Evolutionary conservation across 495 filamentous ascomycete species (phyloP).

Genomic region (Talaromyces proteolyticus): DNA sequence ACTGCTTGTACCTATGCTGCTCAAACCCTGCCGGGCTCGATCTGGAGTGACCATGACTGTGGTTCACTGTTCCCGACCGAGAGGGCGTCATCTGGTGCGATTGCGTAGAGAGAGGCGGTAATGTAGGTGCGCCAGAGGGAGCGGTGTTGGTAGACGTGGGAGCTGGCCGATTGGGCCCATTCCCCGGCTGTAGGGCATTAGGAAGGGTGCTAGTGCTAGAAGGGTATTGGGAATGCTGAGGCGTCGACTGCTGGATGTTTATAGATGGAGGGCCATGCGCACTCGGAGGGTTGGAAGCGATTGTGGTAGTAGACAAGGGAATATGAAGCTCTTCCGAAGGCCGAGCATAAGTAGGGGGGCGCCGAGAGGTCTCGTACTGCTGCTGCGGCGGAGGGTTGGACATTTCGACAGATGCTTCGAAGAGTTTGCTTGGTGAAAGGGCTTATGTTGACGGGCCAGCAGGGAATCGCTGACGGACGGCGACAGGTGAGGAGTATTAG

Average conservation of each 20-base stretch:
- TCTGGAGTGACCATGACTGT: conserved; percentile 68
- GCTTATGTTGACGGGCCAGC: not conserved
- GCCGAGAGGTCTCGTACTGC: conserved; percentile 50
- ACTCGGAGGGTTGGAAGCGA: conserved; percentile 31
- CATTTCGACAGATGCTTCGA: conserved; percentile 20
- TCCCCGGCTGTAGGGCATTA: conserved; percentile 66
- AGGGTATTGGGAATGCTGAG: conserved; percentile 52
- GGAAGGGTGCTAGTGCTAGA: conserved; percentile 46
- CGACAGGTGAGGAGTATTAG: too few relatives aligned
- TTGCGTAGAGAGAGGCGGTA: conserved; percentile 54
- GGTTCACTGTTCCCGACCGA: conserved; percentile 59
- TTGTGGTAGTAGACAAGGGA: conserved; percentile 42
- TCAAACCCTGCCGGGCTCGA: conserved; percentile 80
- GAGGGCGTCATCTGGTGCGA: conserved; percentile 56
- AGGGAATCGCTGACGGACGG: too few relatives aligned
- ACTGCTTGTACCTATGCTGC: conserved; percentile 65
- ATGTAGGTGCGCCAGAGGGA: conserved; percentile 60
- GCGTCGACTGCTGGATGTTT: conserved; percentile 58
- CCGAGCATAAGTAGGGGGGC: conserved; percentile 43
- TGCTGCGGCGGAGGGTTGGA: conserved; percentile 34
- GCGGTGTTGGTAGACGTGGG: conserved; percentile 67
- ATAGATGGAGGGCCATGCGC: conserved; percentile 47
- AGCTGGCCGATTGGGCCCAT: conserved; percentile 49
- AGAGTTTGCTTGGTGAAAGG: conserved; percentile 5
- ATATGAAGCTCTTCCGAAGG: conserved; percentile 76